Evolutionary conservation across 441 rosid species (phyloP), one percentile per base, ranked within the genome.

Genomic region (Adansonia rubrostipa): DNA sequence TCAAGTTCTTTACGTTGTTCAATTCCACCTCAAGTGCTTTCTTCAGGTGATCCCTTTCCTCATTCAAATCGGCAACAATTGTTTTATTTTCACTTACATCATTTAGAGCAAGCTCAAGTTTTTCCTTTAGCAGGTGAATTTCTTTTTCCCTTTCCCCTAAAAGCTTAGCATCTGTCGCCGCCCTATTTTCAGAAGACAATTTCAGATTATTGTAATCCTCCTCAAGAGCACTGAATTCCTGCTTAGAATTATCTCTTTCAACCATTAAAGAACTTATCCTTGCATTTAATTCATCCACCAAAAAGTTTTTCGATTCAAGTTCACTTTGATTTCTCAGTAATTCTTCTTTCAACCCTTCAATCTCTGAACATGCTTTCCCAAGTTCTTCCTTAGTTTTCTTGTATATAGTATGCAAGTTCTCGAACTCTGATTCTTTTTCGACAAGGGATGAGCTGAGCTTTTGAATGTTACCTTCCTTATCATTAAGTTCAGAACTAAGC

Each of bases 401-500:
- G 72, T 81, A 86, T 28, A 51, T 50, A 82, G 86, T 80, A 61
- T 74, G 86, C 82, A 90, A 76, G 77, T 88, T 81, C 80, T 84
- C 85, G 83, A 93, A 64, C 73, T 91, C 96, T 11, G 65, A 42
- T 79, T 93, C 97, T 79, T 90, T 92, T 20, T 80, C 86, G 20
- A 80, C 83, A 72, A 91, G 82, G 24, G 81, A 84, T 71, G 88
- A 83, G 54, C 81, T 82, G 77, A 93, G 85, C 60, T 79, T 86
- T 76, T 81, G 89, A 74, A 85, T 62, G 64, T 63, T 82, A 44
- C 85, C 89, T 83, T 92, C 92, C 80, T 76, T 92, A 50, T 88
- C 95, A 77, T 85, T 85, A 79, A 94, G 79, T 88, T 94, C 97
- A 64, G 81, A 74, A 77, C 84, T 85, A 67, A 94, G 89, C 79